Conservation (phyloP, 345 rosid genomes). For the Lumnitzera racemosa region DNA sequence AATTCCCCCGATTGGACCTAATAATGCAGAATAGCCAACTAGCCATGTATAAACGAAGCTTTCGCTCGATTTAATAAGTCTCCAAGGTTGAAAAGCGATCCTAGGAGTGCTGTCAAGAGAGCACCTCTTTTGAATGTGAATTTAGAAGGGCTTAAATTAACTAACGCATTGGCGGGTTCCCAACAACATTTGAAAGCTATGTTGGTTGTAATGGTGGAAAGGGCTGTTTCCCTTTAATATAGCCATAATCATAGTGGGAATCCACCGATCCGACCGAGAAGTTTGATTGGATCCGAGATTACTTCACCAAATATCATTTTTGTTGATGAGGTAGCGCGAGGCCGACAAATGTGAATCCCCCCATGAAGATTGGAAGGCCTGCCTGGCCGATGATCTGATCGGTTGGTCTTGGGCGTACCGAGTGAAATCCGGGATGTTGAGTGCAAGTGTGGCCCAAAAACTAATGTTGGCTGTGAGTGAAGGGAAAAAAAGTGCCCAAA, state of each 20-base stretch:
- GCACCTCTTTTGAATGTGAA: conserved; percentile 88
- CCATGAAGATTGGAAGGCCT: conserved; percentile 90
- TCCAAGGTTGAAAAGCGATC: conserved; percentile 91
- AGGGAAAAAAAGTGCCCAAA: conserved; percentile 86
- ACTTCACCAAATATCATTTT: conserved; percentile 64
- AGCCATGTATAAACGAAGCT: conserved; percentile 95
- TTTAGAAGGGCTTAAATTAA: conserved; percentile 68
- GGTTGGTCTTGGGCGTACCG: conserved; percentile 63
- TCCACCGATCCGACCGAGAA: conserved; percentile 72
- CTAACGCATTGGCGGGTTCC: conserved; percentile 91
- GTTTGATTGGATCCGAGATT: conserved; percentile 75
- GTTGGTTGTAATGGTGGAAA: conserved; percentile 83
- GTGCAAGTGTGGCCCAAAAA: conserved; percentile 87
- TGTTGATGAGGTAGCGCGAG: conserved; percentile 80
- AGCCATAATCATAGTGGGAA: conserved; percentile 44
- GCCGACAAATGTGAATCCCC: conserved; percentile 79
- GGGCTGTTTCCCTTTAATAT: conserved; percentile 73
- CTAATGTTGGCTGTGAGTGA: conserved; percentile 92
- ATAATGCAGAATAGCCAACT: conserved; percentile 76
- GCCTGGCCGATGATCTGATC: conserved; percentile 78
- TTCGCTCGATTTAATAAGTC: conserved; percentile 78
- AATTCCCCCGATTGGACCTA: conserved; percentile 86
- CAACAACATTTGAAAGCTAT: conserved; percentile 89
- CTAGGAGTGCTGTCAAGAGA: conserved; percentile 66
- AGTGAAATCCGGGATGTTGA: conserved; percentile 91